A percentile compares a stretch with the other conserved stretches of the same genome.
These are phyloP conservation scores for Asterochloris sp. DNA, from an alignment of 139 green algal genomes.

Conservation along the genomic window DNA sequence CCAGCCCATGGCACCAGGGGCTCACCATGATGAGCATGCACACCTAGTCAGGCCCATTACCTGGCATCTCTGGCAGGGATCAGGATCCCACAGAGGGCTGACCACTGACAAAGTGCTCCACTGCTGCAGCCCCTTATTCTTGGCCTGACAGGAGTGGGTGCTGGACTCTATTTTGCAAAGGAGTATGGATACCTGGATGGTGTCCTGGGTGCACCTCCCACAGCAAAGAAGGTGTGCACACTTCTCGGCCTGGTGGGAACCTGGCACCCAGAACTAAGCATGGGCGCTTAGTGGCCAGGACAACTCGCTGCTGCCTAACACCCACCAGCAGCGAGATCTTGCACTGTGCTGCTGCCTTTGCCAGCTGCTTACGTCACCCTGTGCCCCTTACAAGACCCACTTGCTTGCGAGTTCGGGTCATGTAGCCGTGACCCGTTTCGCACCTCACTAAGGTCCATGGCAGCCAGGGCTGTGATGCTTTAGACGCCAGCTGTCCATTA, in stretches of 20 bases:
- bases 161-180: slow-evolving; percentile 43
- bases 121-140: slow-evolving; percentile 16
- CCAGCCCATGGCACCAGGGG: no score
- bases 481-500: neutral
- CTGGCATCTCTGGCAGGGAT: no score
- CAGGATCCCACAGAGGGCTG: no score
- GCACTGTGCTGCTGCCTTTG: neutral
- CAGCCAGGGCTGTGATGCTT: slow-evolving; percentile 1
- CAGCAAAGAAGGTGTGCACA: neutral
- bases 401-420: neutral
- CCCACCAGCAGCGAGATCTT: neutral
- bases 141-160: slow-evolving; percentile 25
- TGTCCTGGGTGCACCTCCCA: slow-evolving; percentile 27
- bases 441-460: neutral
- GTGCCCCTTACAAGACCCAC: neutral
- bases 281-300: neutral
- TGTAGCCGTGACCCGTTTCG: neutral
- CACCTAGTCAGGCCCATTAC: no score
- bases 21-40: no score
- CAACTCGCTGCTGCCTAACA: no score
- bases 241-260: no score
- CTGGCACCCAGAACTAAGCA: neutral
- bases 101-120: no score
- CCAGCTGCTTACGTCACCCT: neutral
- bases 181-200: slow-evolving; percentile 37